These are phyloP conservation scores for Cryptococcus floricola DNA, from an alignment of 1,284 basidiomycete genomes.

Conservation along the genomic window DNA sequence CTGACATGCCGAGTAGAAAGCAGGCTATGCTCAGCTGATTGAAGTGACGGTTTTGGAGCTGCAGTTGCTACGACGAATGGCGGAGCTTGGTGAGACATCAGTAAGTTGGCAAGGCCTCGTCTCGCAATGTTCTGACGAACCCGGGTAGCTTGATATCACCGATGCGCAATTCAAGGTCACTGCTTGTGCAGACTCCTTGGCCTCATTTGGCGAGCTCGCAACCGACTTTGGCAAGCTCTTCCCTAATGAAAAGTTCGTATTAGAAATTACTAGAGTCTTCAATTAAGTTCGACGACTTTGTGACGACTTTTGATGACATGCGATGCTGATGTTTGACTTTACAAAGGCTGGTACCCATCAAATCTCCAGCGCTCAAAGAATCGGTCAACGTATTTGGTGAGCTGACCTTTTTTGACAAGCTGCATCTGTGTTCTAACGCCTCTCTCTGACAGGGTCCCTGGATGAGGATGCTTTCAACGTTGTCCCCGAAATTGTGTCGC, in stretches of 20 bases:
- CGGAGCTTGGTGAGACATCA: slow-evolving; percentile 19
- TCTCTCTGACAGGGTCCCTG: slow-evolving; percentile 64
- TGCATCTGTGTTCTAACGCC: slow-evolving; percentile 55
- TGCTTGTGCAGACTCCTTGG: slow-evolving; percentile 50
- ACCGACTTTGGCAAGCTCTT: slow-evolving; percentile 38
- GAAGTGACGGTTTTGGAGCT: slow-evolving; percentile 44
- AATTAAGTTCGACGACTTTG: neutral
- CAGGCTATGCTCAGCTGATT: neutral
- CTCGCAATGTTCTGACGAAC: neutral
- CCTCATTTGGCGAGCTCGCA: slow-evolving; percentile 34
- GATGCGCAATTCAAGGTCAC: slow-evolving; percentile 32
- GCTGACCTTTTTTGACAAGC: neutral
- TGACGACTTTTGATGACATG: neutral
- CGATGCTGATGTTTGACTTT: neutral
- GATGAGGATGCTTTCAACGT: slow-evolving; percentile 78
- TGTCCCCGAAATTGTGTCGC: slow-evolving; percentile 60
- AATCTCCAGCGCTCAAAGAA: slow-evolving; percentile 25
- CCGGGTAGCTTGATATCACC: slow-evolving; percentile 26
- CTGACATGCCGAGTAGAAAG: neutral
- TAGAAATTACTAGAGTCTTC: slow-evolving; percentile 2
- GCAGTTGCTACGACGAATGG: slow-evolving; percentile 41
- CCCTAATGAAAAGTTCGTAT: slow-evolving; percentile 9
- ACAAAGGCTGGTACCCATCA: slow-evolving; percentile 2
- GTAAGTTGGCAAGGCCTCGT: slow-evolving; percentile 9
- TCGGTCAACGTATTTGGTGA: slow-evolving; percentile 40